Conservation (phyloP, 768 basidiomycete genomes). For the Suillus occidentalis region DNA sequence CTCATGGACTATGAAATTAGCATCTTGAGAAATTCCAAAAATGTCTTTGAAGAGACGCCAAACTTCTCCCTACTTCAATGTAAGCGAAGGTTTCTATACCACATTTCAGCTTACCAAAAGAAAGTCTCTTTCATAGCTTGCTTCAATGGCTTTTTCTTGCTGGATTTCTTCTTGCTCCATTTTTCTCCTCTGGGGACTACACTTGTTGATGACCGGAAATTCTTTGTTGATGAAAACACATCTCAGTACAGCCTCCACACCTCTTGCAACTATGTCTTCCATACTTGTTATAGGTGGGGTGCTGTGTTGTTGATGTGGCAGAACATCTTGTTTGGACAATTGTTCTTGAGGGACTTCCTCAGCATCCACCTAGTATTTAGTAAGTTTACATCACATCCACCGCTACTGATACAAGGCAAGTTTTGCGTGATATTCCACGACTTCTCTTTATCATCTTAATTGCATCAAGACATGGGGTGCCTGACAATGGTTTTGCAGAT, state of each 20-base stretch:
- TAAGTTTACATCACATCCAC: background rate
- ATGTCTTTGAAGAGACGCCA: too few relatives aligned
- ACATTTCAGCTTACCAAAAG: conserved; percentile 6
- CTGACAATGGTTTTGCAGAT: background rate
- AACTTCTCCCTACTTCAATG: too few relatives aligned
- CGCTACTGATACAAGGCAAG: conserved; percentile 3
- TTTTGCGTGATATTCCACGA: conserved; percentile 1
- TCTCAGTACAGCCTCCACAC: too few relatives aligned
- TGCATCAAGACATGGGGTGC: background rate
- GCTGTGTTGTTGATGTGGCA: background rate
- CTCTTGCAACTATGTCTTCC: background rate
- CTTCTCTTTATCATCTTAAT: conserved; percentile 1
- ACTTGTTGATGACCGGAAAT: background rate
- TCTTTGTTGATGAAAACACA: too few relatives aligned
- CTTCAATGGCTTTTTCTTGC: conserved; percentile 4
- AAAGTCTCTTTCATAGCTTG: conserved; percentile 5
- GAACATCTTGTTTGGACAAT: background rate
- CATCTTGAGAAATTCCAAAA: too few relatives aligned
- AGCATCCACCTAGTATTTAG: background rate
- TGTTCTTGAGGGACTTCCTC: background rate
- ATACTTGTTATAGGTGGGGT: background rate
- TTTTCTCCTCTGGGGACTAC: conserved; percentile 2
- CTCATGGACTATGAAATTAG: too few relatives aligned
- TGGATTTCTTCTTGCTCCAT: background rate
- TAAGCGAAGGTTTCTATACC: too few relatives aligned